Evolutionary conservation across 768 basidiomycete genomes (phyloP), one percentile per base, ranked within the genome.

Genomic region (Lactarius deliciosus): DNA sequence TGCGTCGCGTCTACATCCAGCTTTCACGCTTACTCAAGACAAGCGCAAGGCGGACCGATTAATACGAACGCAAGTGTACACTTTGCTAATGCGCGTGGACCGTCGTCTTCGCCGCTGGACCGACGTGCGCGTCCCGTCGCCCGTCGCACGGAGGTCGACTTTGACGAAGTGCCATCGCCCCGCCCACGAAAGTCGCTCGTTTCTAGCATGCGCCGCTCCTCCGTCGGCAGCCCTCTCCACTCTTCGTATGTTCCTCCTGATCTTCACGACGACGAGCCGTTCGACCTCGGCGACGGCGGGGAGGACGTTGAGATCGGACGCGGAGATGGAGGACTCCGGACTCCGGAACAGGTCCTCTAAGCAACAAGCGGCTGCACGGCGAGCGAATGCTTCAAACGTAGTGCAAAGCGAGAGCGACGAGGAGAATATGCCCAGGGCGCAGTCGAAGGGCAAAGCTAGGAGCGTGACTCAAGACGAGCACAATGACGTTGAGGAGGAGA

Each of bases 401-500:
- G 56, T 32, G 6, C 57, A 59, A 38, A 61, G 62, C 3, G 45
- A 60, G 13, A 34, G 32, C 22, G 70, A 66, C 5, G 62, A 56
- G 6, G 43, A 67, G 6, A 25, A 20, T 22, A 15, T n/a, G 6
- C 43, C 53, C 5, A 50, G 2, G 13, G 45, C 65, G 22, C 60
- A 55, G 40, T 61, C 59, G 75, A 78, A 81, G 69, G 80, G 78
- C 18, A 79, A 77, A 64, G 79, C 74, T 5, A 66, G 69, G 20
- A 68, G 70, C 20, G 69, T 63, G 20, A 65, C 64, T 1, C 72
- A 64, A 41, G 38, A 65, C n/a, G 20, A 71, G 40, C 74, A 71
- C 30, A 63, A 75, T 15, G 78, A 74, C 5, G 62, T 79, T 22
- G 80, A 81, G 64, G 78, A 81, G n/a, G 81, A 82, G 54, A 79